Evolutionary conservation across 345 rosid genomes (phyloP), one percentile per base, ranked within the genome.

Genomic region (Camelina neglecta): DNA sequence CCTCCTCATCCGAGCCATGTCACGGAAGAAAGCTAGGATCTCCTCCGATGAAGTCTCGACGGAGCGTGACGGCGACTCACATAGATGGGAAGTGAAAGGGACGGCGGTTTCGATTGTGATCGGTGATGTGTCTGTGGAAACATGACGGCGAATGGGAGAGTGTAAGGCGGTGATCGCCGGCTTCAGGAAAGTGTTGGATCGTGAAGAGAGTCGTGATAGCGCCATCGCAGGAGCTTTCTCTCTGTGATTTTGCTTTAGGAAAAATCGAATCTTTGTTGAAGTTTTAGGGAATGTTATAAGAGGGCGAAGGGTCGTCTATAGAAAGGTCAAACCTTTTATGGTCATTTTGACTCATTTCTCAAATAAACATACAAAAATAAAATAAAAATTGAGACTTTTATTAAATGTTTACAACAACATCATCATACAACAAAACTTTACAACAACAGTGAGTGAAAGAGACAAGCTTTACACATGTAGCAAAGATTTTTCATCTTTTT

Each of bases 1-100:
- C 24, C 99, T 82, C 1, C 99, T 87, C 99, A 95, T 95, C 71
- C 48, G 38, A 31, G 97, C 93, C 99, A 95, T 88, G 83, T 79
- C 84, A 13, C 85, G 87, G 93, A 92, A 95, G 84, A 92, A 90
- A 48, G 89, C 41, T 21, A 88, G 75, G 60, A 95, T 94, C 84
- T 92, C 98, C 8, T 81, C 65, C 0, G 94, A 50, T 2, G 79
- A 79, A 65, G 97, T 92, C 29, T 84, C 89, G 67, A 95, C 96
- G 59, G 86, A 29, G 62, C 97, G 96, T 8, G 97, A 87, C 8
- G 99, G 98, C 13, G 91, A 68, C 2, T 90, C 98, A 86, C 97
- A 89, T 38, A 79, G 84, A 86, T 95, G 97, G 35, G 96, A 7
- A 33, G 88, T 83, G 86, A 90, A 95, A 55, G 96, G 93, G 8